Evolutionary conservation across 129 eudicot genomes (phyloP), one percentile per base, ranked within the genome.

Genomic region (Pseudognaphalium luteoalbum): DNA sequence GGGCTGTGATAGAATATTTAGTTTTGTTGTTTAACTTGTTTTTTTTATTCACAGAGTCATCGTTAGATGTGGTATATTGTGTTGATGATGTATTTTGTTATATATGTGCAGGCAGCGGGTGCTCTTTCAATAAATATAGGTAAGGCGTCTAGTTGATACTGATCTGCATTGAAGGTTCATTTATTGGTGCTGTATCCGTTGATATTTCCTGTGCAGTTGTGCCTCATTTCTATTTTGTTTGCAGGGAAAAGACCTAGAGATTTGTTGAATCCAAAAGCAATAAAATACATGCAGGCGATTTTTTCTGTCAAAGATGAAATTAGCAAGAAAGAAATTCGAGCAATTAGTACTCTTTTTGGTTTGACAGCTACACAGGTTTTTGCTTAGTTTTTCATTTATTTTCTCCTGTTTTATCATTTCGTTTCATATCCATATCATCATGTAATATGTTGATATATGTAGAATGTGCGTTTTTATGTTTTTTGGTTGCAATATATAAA

Each of bases 181-280:
- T 35, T 42, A 60, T 62, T 62, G 11, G 35, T 21, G 47, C 2
- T 10, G 65, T 72, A n/a, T 80, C 42, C 1, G 30, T 15, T 85
- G 50, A 73, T 56, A 15, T 11, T 74, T 73, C 41, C 6, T 70
- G 69, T 64, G 62, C 29, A 47, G 54, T 47, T 47, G 54, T 47
- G 54, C 17, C 25, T 21, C 19, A 21, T 37, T 71, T 79, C 30
- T 7, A 32, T 54, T 39, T 19, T 73, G 34, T 58, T 80, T 77
- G 75, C 92, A 95, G 99, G 97, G 54, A 95, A 95, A 87, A 86
- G 92, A 74, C 99, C 99, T 5, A 81, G 99, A 72, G 99, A 95
- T 83, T 85, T 91, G 71, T 77, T 95, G 51, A 95, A 95, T 72
- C 96, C 96, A 12, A 95, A 95, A 86, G 97, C 97, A 52, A 73